A percentile compares a stretch with the other conserved stretches of the same genome.
phyloP scores from a whole-genome alignment of 306 rosid genomes.

The Lithocarpus polystachyus region DNA sequence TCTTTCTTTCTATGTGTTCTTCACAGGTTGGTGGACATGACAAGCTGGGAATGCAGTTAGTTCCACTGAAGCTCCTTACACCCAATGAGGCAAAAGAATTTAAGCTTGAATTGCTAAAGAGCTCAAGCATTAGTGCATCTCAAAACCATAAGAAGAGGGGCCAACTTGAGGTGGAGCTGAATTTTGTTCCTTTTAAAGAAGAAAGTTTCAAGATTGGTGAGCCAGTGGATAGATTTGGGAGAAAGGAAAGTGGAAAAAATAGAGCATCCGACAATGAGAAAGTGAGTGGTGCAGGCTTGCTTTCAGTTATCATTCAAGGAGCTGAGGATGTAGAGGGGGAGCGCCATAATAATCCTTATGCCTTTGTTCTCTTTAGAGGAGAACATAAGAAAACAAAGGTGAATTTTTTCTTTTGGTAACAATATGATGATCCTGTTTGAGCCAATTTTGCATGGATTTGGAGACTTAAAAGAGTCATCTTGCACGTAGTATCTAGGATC shows the following conservation, averaged over 20 bases:
- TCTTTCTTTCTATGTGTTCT: constrained; percentile 3
- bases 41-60: constrained; percentile 76
- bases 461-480: not conserved
- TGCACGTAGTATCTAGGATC: not conserved
- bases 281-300: constrained; percentile 68
- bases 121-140: constrained; percentile 51
- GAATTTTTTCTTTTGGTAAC: not conserved
- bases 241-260: constrained; percentile 40
- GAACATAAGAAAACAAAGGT: constrained; percentile 85
- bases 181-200: constrained; percentile 72
- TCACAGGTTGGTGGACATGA: constrained; percentile 86
- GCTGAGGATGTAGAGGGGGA: constrained; percentile 84
- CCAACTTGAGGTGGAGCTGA: constrained; percentile 59
- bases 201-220: constrained; percentile 51
- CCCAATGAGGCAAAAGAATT: constrained; percentile 59
- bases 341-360: constrained; percentile 80
- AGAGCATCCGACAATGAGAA: constrained; percentile 42
- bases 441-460: constrained; percentile 11
- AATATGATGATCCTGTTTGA: not conserved
- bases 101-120: constrained; percentile 74
- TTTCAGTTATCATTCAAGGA: constrained; percentile 57
- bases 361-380: constrained; percentile 60
- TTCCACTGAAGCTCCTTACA: constrained; percentile 67
- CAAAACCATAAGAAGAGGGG: constrained; percentile 74
- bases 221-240: constrained; percentile 23